Evolutionary conservation across 306 rosid species (phyloP), one percentile per base, ranked within the genome.

Genomic region (Cucumis hystrix): DNA sequence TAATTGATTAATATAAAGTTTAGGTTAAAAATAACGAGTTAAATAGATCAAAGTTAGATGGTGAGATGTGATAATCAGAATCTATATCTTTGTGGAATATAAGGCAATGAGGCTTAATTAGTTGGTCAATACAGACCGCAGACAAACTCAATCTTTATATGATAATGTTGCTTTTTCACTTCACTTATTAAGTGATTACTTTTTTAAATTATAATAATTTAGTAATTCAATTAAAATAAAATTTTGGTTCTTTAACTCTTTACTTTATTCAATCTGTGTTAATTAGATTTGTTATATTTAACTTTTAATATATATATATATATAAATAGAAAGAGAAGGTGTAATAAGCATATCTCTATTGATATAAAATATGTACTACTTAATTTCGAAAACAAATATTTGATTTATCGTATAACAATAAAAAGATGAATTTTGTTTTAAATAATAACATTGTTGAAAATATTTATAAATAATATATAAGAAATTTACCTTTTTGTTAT

Each of bases 31-130:
- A 70, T 33, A 33, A 33, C 0, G 0, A 33, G 37, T 45, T 45
- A 70, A 21, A 13, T 49, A 23, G 23, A 25, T 25, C 9, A 15
- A 51, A 47, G 40, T 71, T 71, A 33, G 23, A 71, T 71, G 20
- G 41, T 71, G 76, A 51, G 76, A 71, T 71, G 7, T 71, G 76
- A 23, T 30, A 25, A 47, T 69, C 75, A 25, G 76, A 49, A 71
- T 71, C 76, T 25, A 71, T 20, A 71, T 71, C 25, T 41, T 71
- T 47, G 8, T 49, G 13, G 41, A 47, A 25, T 71, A 51, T 51
- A 71, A 71, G 40, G 75, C 40, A 71, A 47, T 71, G 14, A 2
- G 41, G 76, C 43, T 1, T 33, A 33, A 33, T 71, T 71, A 71
- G 76, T 40, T 25, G 76, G 43, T 71, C 76, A 28, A 69, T 6